Percentiles rank a stretch among this genome's conserved stretches.
phyloP scores from a whole-genome alignment of 2,329 filamentous ascomycete genomes.

The Fusarium burgessii region DNA sequence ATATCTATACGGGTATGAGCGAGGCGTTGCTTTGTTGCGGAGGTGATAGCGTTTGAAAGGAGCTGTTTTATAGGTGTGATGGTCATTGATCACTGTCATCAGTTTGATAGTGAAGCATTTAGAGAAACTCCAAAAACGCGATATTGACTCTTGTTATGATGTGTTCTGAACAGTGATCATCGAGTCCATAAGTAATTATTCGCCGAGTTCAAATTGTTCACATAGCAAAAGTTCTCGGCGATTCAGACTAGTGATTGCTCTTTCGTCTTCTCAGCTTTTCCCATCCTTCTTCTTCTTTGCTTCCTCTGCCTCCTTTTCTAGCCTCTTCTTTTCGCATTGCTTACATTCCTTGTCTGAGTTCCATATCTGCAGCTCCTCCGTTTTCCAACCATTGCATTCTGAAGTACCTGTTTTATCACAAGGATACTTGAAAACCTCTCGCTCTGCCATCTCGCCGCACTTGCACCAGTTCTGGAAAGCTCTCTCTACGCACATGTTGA shows the following conservation, averaged over 20 bases:
- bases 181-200: too few relatives aligned
- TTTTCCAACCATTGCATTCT: not conserved
- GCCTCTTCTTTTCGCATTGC: not conserved
- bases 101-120: not conserved
- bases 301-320: not conserved
- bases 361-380: not conserved
- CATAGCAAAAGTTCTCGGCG: not conserved
- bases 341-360: not conserved
- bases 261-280: not conserved
- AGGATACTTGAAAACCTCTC: not conserved
- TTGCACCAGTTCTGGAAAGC: not conserved
- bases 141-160: accelerated
- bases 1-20: too few relatives aligned
- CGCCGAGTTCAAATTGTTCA: not conserved
- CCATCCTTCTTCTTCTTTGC: too few relatives aligned
- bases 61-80: not conserved
- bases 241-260: not conserved
- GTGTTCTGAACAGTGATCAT: not conserved
- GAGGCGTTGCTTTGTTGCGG: accelerated
- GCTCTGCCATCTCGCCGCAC: not conserved
- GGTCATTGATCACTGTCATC: too few relatives aligned
- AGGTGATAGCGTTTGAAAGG: not conserved
- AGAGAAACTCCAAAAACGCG: too few relatives aligned
- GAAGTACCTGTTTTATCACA: not conserved
- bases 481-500: not conserved